Evolutionary conservation across 148 eudicot species (phyloP).

Genomic region (Agrostemma githago): DNA sequence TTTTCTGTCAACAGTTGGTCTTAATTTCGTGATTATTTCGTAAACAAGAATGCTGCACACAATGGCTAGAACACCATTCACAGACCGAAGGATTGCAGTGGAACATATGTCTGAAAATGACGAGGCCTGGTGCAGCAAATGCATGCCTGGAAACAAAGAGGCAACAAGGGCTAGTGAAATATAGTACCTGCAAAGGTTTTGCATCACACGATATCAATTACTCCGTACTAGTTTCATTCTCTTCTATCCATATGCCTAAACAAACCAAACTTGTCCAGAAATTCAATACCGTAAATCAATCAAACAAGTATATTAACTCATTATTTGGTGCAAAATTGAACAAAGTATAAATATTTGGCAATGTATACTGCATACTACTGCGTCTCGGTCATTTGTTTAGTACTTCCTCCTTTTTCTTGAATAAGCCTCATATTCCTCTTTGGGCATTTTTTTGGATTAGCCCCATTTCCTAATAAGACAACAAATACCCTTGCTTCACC

Average conservation of each 20-base stretch:
- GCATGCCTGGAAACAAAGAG: conserved; percentile 91
- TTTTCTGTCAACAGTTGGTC: conserved; percentile 60
- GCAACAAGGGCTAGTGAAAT: conserved; percentile 97
- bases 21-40: conserved; percentile 51
- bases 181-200: conserved; percentile 86
- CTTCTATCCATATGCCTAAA: conserved; percentile 1
- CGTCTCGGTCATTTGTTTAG: neutral
- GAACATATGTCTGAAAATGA: conserved; percentile 61
- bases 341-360: too few species aligned
- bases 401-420: too few species aligned
- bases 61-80: conserved; percentile 64
- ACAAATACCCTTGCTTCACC: too few species aligned
- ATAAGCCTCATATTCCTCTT: too few species aligned
- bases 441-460: too few species aligned
- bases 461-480: too few species aligned
- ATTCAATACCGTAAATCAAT: neutral
- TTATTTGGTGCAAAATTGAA: too few species aligned
- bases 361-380: too few species aligned
- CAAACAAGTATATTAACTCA: neutral
- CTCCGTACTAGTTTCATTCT: conserved; percentile 13
- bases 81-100: conserved; percentile 59
- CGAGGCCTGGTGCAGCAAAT: conserved; percentile 35
- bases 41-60: conserved; percentile 62
- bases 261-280: neutral
- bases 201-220: conserved; percentile 38